Evolutionary conservation across 805 yeast species (phyloP).

Genomic region (Deakozyma indianensis): DNA sequence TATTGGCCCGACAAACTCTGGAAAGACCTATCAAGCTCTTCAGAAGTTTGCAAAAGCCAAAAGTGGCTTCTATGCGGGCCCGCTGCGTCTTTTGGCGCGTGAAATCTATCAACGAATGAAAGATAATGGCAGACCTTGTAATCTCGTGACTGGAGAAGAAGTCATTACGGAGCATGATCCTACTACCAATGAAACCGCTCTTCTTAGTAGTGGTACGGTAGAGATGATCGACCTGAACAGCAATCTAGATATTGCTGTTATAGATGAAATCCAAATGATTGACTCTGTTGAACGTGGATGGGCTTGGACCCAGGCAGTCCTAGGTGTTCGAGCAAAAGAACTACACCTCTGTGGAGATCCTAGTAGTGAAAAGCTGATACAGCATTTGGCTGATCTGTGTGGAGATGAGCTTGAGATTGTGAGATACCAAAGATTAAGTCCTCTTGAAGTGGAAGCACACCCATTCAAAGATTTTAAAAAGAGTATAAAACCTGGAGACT

Average conservation of each 20-base stretch:
- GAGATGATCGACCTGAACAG: slow-evolving; percentile 74
- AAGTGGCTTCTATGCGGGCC: slow-evolving; percentile 89
- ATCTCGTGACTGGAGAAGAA: slow-evolving; percentile 92
- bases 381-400: slow-evolving; percentile 43
- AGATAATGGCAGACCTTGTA: slow-evolving; percentile 52
- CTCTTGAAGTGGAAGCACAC: slow-evolving; percentile 38
- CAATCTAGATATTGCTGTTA: slow-evolving; percentile 71
- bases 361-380: slow-evolving; percentile 57
- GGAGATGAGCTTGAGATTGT: slow-evolving; percentile 73
- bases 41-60: slow-evolving; percentile 47
- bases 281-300: slow-evolving; percentile 67
- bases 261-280: slow-evolving; percentile 96
- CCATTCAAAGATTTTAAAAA: slow-evolving; percentile 17
- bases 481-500: slow-evolving; percentile 58
- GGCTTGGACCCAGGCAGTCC: slow-evolving; percentile 86
- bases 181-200: slow-evolving; percentile 31
- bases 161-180: slow-evolving; percentile 56
- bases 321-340: slow-evolving; percentile 77
- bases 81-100: slow-evolving; percentile 76
- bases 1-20: slow-evolving; percentile 95
- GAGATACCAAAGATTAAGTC: slow-evolving; percentile 61
- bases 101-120: slow-evolving; percentile 80
- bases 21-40: slow-evolving; percentile 80
- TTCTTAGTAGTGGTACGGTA: slow-evolving; percentile 73
- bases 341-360: slow-evolving; percentile 91